Evolutionary conservation across 2,329 filamentous ascomycete species (phyloP).

Genomic region (Cryphonectria radicalis): DNA sequence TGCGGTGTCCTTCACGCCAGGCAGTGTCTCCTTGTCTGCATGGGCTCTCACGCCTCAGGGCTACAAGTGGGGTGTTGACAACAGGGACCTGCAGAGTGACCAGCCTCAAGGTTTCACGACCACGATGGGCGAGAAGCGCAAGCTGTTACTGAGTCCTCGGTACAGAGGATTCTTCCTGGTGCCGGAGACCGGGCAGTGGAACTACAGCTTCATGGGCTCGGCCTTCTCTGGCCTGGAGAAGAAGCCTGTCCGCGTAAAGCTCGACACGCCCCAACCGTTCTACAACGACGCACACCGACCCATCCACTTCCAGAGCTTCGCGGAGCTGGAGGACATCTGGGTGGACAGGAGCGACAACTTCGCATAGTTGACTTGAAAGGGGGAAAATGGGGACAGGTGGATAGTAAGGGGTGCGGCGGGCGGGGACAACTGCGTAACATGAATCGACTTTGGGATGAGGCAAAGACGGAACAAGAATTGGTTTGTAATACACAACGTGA

Average conservation of each 20-base stretch:
- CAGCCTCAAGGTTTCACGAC: conserved; percentile 93
- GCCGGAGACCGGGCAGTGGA: conserved; percentile 88
- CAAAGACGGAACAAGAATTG: not conserved
- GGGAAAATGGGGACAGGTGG: not conserved
- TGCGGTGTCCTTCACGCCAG: conserved; percentile 94
- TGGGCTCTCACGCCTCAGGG: conserved; percentile 91
- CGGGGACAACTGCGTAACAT: not conserved
- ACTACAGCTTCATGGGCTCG: conserved; percentile 97
- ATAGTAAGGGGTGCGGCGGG: not conserved
- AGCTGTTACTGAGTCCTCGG: conserved; percentile 88
- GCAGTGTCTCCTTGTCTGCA: conserved; percentile 90
- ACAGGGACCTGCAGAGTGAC: conserved; percentile 90
- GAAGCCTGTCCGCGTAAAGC: conserved; percentile 86
- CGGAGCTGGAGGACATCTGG: conserved; percentile 95
- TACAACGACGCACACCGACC: conserved; percentile 93
- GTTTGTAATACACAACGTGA: not conserved
- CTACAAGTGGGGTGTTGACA: conserved; percentile 96
- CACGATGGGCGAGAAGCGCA: conserved; percentile 91
- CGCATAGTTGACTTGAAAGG: conserved; percentile 59
- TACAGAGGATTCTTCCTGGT: conserved; percentile 97
- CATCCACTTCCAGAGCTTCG: conserved; percentile 96
- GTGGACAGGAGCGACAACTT: conserved; percentile 93
- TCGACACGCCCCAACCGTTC: conserved; percentile 88
- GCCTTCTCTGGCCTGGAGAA: conserved; percentile 88
- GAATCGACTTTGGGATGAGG: not conserved